Conservation (phyloP, 805 yeast species). For the Lachancea mirantina region DNA sequence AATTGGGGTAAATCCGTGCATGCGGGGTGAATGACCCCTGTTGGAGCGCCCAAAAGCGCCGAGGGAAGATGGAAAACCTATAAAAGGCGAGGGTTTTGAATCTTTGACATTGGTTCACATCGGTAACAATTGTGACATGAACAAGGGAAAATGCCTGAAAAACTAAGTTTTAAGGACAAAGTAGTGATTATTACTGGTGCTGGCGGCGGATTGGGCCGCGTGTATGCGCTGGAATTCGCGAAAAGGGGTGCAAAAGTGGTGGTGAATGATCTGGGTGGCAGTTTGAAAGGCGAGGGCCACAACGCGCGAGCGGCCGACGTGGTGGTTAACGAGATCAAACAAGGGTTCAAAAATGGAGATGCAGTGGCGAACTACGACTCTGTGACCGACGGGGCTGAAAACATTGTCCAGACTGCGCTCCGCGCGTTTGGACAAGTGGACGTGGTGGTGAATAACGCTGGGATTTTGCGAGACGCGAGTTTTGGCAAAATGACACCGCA, state of each 20-base stretch:
- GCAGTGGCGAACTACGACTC: conserved; percentile 96
- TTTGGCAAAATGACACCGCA: conserved; percentile 79
- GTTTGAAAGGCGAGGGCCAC: conserved; percentile 66
- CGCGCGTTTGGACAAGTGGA: conserved; percentile 84
- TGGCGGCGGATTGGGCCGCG: conserved; percentile 93
- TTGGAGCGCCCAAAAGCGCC: too few relatives aligned
- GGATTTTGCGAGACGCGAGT: conserved; percentile 81
- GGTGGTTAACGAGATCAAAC: conserved; percentile 76
- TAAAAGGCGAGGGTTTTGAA: too few relatives aligned
- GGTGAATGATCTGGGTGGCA: conserved; percentile 89
- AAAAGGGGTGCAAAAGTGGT: conserved; percentile 90
- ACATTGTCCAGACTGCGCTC: conserved; percentile 78
- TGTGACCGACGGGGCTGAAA: conserved; percentile 73
- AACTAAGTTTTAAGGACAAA: conserved; percentile 53
- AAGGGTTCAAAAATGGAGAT: conserved; percentile 53
- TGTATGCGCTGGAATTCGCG: conserved; percentile 82
- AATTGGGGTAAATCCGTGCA: too few relatives aligned
- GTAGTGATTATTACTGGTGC: conserved; percentile 95
- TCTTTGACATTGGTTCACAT: too few relatives aligned
- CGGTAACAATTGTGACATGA: not conserved
- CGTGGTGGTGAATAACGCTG: conserved; percentile 87
- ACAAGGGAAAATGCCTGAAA: conserved; percentile 3
- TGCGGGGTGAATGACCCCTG: too few relatives aligned
- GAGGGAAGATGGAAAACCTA: too few relatives aligned
- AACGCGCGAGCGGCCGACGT: conserved; percentile 74